Evolutionary conservation across 2,329 filamentous ascomycete genomes (phyloP), one percentile per base, ranked within the genome.

Genomic region (Aureobasidium sp.): DNA sequence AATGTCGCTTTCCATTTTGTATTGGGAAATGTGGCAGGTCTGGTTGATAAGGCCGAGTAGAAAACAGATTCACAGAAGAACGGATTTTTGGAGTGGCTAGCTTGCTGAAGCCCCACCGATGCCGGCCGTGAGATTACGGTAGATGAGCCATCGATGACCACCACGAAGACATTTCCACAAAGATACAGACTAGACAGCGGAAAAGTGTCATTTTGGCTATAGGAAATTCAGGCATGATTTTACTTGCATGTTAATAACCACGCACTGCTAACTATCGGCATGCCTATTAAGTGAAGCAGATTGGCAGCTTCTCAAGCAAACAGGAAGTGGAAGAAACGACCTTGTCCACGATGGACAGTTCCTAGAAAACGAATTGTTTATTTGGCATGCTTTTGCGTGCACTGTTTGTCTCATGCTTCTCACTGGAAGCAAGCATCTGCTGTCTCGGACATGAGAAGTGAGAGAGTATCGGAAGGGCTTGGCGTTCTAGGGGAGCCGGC

Each of bases 1-100:
- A 40, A 49, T 47, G 22, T 57, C 56, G 32, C 48, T 55, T 19
- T 57, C 56, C 56, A 57, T 57, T 44, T 48, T 34, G 7, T 19
- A 10, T 21, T 17, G 21, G 11, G 19, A 6, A n/a, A 35, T 19
- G 32, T 25, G 32, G 8, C 17, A n/a, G 22, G 11, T 37, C 24
- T 12, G 12, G 16, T n/a, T 16, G n/a, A 37, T 37, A 17, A 12
- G 14, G n/a, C 22, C 12, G 32, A 22, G 30, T 19, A 37, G 37
- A 27, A 34, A 27, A 30, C 22, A 48, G 32, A 27, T 30, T 22
- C 45, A 32, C 45, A n/a, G 45, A 39, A 3, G 17, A 30, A 19
- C 45, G 30, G 45, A 49, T 19, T 48, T 49, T 49, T 48, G 44
- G 11, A 29, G 37, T 35, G 44, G 24, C 22, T 49, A 49, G 45